Evolutionary conservation across 1,139 yeast genomes (phyloP).

Genomic region (Debaryomyces subglobosus): DNA sequence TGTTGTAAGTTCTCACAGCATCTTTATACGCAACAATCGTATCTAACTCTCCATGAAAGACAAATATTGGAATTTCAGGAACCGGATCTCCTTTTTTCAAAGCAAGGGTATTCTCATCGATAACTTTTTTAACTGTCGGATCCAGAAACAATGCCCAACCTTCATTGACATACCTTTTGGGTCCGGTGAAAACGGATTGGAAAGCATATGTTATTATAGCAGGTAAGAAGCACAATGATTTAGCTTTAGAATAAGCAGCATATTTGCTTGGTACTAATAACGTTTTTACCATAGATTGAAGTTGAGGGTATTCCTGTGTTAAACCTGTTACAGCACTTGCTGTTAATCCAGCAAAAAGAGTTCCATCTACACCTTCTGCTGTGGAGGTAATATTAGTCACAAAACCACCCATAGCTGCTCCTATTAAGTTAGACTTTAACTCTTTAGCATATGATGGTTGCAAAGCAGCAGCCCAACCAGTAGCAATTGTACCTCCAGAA

Average conservation of each 20-base stretch:
- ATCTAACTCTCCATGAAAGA: constrained; percentile 28
- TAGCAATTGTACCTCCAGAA: constrained; percentile 40
- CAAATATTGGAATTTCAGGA: constrained; percentile 30
- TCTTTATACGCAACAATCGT: constrained; percentile 25
- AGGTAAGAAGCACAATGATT: constrained; percentile 18
- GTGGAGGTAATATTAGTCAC: constrained; percentile 27
- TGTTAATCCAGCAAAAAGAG: constrained; percentile 26
- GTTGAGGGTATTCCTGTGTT: constrained; percentile 29
- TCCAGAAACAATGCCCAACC: constrained; percentile 14
- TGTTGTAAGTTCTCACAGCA: constrained; percentile 22
- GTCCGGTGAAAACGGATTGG: constrained; percentile 19
- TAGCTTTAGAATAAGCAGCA: constrained; percentile 13
- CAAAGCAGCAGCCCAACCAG: constrained; percentile 38
- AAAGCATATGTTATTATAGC: constrained; percentile 17
- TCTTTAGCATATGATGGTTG: constrained; percentile 38
- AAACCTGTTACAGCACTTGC: constrained; percentile 31
- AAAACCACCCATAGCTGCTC: constrained; percentile 39
- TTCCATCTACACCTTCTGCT: constrained; percentile 23
- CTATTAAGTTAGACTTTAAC: constrained; percentile 24
- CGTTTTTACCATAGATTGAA: constrained; percentile 9
- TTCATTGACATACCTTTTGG: constrained; percentile 16
- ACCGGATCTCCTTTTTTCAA: constrained; percentile 16
- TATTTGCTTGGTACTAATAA: constrained; percentile 14
- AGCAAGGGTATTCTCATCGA: constrained; percentile 26
- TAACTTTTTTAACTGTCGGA: constrained; percentile 15